Percentiles rank a stretch among this genome's conserved stretches.
Evolutionary conservation across 768 basidiomycete species (phyloP).

Genomic region (Mrakia frigida): DNA sequence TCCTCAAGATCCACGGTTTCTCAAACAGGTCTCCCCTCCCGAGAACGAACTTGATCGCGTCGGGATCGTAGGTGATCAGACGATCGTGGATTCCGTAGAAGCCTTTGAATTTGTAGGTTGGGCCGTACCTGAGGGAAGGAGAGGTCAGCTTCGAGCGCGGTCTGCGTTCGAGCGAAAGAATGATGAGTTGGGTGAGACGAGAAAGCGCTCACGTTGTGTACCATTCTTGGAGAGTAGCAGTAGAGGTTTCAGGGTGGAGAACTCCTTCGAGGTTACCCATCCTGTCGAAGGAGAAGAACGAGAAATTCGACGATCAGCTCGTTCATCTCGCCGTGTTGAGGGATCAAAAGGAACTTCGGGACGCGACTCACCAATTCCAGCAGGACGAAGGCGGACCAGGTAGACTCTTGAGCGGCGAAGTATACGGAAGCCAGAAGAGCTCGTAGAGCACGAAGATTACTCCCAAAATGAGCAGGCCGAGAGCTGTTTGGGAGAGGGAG

Average conservation of each 20-base stretch:
- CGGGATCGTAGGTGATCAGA: background rate
- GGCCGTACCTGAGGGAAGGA: background rate
- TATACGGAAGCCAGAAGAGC: conserved; percentile 1
- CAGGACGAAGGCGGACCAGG: background rate
- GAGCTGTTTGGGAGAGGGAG: background rate
- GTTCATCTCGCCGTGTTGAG: background rate
- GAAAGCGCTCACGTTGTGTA: background rate
- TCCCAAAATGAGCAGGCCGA: background rate
- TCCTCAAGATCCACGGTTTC: conserved; percentile 2
- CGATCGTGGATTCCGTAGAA: conserved; percentile 13
- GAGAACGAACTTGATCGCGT: background rate
- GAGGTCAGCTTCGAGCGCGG: background rate
- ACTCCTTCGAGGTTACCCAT: background rate
- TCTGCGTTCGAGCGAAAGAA: too few species aligned
- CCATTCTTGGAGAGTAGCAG: background rate
- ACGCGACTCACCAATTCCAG: background rate
- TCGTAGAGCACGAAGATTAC: background rate
- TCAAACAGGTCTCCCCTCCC: background rate
- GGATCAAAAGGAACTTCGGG: background rate
- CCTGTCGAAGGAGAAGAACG: background rate
- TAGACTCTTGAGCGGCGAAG: background rate
- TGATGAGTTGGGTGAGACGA: rapidly evolving
- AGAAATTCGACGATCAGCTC: background rate
- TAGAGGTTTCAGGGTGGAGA: background rate
- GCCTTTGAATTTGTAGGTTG: background rate